A percentile compares a stretch with the other conserved stretches of the same genome.
Evolutionary conservation across 1,284 basidiomycete genomes (phyloP).

Genomic region (Leccinum pseudoinsigne): DNA sequence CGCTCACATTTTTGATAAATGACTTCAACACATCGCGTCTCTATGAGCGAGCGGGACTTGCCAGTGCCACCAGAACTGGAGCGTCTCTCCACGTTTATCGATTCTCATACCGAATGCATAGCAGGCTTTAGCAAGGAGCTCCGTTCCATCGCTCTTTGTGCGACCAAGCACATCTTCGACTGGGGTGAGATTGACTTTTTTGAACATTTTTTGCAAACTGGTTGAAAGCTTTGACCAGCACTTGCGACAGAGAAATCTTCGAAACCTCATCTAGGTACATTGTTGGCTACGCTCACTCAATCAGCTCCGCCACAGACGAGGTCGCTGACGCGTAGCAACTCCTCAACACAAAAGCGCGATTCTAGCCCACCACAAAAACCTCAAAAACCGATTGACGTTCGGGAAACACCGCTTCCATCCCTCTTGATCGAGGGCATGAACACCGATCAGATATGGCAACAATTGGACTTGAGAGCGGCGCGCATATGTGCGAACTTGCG

Average conservation of each 20-base stretch:
- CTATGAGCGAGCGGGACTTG: slow-evolving; percentile 23
- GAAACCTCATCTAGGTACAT: slow-evolving; percentile 61
- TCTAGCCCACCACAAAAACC: slow-evolving; percentile 36
- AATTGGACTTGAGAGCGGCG: slow-evolving; percentile 78
- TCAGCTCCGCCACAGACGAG: slow-evolving; percentile 68
- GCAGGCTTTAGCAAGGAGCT: slow-evolving; percentile 58
- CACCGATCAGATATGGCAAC: slow-evolving; percentile 90
- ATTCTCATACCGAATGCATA: slow-evolving; percentile 53
- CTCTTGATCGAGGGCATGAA: slow-evolving; percentile 86
- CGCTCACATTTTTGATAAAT: background rate
- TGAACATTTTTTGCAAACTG: background rate
- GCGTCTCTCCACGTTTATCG: slow-evolving; percentile 53
- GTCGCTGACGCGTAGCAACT: slow-evolving; percentile 49
- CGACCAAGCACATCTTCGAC: slow-evolving; percentile 80
- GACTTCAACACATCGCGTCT: background rate
- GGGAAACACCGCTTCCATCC: slow-evolving; percentile 72
- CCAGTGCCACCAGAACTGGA: slow-evolving; percentile 42
- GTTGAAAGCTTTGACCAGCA: slow-evolving; percentile 40
- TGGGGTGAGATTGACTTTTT: slow-evolving; percentile 53
- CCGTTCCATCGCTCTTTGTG: slow-evolving; percentile 60
- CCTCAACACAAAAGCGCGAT: slow-evolving; percentile 44
- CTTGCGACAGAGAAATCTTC: slow-evolving; percentile 65
- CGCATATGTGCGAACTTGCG: slow-evolving; percentile 64
- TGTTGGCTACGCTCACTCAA: slow-evolving; percentile 68
- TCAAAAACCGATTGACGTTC: slow-evolving; percentile 41